Conservation (phyloP, 495 filamentous ascomycete genomes). For the Cercophora samala region DNA sequence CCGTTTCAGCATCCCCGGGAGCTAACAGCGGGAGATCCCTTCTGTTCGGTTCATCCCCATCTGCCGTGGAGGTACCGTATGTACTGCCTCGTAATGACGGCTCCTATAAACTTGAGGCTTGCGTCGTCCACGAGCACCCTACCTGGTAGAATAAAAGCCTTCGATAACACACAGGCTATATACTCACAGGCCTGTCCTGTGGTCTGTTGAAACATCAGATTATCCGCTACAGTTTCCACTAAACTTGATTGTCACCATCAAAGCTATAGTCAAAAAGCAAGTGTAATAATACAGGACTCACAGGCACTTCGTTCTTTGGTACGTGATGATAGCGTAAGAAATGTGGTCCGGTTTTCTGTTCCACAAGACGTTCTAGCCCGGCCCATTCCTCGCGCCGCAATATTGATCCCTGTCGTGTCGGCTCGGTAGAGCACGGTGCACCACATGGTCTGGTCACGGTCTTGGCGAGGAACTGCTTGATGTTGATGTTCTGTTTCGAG, state of each 20-base stretch:
- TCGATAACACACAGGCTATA: no score
- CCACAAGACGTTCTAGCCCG: constrained; percentile 22
- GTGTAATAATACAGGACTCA: not conserved
- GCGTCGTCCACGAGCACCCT: no score
- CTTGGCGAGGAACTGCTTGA: not conserved
- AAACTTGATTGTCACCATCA: not conserved
- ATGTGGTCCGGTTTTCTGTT: constrained; percentile 10
- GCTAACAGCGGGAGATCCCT: not conserved
- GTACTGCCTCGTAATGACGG: not conserved
- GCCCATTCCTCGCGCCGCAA: constrained; percentile 24
- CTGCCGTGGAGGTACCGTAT: not conserved
- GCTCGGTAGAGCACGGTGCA: not conserved
- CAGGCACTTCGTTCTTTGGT: not conserved
- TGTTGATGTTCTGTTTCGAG: not conserved
- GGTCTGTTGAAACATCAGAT: no score
- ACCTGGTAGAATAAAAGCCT: no score
- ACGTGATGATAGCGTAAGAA: not conserved
- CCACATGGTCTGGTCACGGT: not conserved
- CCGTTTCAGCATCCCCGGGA: not conserved
- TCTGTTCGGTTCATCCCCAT: not conserved
- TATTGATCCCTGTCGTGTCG: constrained; percentile 1
- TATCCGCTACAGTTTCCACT: no score
- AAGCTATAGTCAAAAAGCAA: not conserved
- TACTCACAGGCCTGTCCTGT: no score
- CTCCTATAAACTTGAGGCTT: not conserved